These are phyloP conservation scores for Rhodosporidiobolus odoratus DNA, from an alignment of 768 basidiomycete species.

Conservation along the genomic window DNA sequence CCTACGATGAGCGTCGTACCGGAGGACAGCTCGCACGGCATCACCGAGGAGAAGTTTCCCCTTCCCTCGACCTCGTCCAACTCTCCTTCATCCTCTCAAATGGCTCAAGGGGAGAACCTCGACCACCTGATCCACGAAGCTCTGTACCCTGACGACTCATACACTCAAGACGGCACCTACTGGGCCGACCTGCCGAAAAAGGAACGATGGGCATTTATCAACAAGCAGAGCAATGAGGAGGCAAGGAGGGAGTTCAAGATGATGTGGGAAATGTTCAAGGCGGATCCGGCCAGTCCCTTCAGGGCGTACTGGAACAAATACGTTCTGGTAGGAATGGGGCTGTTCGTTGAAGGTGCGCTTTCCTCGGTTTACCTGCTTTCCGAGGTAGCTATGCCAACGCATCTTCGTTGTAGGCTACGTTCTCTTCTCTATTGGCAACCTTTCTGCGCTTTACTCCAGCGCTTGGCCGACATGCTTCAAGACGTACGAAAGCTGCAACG, in stretches of 20 bases:
- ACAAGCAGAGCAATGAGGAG: conserved; percentile 45
- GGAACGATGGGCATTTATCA: conserved; percentile 44
- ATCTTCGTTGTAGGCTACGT: conserved; percentile 45
- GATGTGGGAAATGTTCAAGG: conserved; percentile 47
- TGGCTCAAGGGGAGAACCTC: background rate
- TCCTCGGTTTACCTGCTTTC: conserved; percentile 15
- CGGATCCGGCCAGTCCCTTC: conserved; percentile 45
- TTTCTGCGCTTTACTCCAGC: conserved; percentile 45
- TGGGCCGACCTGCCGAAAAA: conserved; percentile 47
- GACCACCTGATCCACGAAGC: conserved; percentile 37
- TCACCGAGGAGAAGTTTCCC: background rate
- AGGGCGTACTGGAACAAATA: conserved; percentile 46
- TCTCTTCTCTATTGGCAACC: conserved; percentile 50
- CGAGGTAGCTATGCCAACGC: background rate
- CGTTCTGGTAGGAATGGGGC: conserved; percentile 46
- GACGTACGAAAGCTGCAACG: conserved; percentile 43
- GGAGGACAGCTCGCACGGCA: background rate
- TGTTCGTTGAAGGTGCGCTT: conserved; percentile 33
- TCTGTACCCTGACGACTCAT: conserved; percentile 42
- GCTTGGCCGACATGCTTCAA: conserved; percentile 48
- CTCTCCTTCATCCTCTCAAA: background rate
- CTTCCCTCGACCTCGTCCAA: background rate
- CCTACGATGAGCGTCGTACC: background rate
- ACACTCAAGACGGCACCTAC: conserved; percentile 40
- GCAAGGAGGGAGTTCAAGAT: conserved; percentile 43